Percentiles rank a stretch among this genome's conserved stretches.
Evolutionary conservation across 2,329 filamentous ascomycete genomes (phyloP).

Genomic region (Neofusicoccum sp.): DNA sequence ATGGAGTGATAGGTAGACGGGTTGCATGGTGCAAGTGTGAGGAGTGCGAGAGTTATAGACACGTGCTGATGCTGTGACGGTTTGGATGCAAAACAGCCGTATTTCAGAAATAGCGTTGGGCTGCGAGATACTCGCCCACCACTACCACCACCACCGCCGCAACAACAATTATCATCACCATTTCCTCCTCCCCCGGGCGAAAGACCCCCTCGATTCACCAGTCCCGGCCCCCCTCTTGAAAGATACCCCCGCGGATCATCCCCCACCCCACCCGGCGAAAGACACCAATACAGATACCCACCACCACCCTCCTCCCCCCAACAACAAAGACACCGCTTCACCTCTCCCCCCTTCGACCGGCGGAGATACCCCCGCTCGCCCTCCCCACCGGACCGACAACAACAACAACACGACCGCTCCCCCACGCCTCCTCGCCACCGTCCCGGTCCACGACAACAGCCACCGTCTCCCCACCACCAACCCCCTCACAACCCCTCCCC

Average conservation of each 20-base stretch:
- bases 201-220: neutral
- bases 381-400: neutral
- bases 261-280: neutral
- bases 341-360: neutral
- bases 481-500: neutral
- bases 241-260: neutral
- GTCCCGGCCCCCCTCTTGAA: neutral
- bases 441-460: neutral
- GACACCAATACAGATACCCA: neutral
- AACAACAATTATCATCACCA: neutral
- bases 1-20: too few species aligned
- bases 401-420: neutral
- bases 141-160: neutral
- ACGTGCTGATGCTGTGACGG: neutral
- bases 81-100: neutral
- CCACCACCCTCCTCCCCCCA: too few species aligned
- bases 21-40: too few species aligned
- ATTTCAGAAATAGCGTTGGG: conserved; percentile 2
- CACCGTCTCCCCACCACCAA: neutral
- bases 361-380: neutral
- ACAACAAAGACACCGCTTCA: neutral
- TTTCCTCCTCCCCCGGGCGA: neutral
- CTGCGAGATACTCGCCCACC: conserved; percentile 1
- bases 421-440: neutral
- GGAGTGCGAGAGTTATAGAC: neutral